These are phyloP conservation scores for Pezicula neosporulosa DNA, from an alignment of 2,329 filamentous ascomycete genomes.

Conservation along the genomic window DNA sequence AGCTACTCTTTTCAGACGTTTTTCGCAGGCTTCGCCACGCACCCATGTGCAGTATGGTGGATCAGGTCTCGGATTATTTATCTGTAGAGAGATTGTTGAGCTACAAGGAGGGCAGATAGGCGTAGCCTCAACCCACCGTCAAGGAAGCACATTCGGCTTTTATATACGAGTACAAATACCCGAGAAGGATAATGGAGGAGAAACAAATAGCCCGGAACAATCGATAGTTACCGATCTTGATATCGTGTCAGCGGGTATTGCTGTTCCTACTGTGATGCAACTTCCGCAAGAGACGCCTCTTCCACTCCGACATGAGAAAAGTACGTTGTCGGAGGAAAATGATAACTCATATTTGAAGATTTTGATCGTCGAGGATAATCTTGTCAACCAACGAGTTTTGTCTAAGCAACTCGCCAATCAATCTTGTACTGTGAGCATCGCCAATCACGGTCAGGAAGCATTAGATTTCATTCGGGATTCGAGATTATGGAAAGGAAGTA, in stretches of 20 bases:
- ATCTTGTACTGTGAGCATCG: background rate
- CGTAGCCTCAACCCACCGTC: slow-evolving; percentile 39
- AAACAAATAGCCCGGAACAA: background rate
- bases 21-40: slow-evolving; percentile 54
- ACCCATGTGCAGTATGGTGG: slow-evolving; percentile 56
- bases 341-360: background rate
- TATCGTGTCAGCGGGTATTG: background rate
- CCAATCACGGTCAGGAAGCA: background rate
- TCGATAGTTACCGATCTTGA: background rate
- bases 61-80: slow-evolving; percentile 17
- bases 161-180: background rate
- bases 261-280: too few species aligned
- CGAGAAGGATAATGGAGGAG: background rate
- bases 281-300: too few species aligned
- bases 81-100: background rate
- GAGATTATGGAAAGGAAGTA: background rate
- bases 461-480: background rate
- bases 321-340: too few species aligned
- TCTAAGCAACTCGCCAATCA: slow-evolving; percentile 34
- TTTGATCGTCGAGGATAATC: slow-evolving; percentile 75
- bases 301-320: too few species aligned
- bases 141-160: background rate
- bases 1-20: slow-evolving; percentile 61
- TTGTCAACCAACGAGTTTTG: slow-evolving; percentile 77
- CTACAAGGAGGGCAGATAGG: slow-evolving; percentile 54